Base-by-base conservation (phyloP, 495 filamentous ascomycete species). In the Staphylotrichum longicolle region DNA sequence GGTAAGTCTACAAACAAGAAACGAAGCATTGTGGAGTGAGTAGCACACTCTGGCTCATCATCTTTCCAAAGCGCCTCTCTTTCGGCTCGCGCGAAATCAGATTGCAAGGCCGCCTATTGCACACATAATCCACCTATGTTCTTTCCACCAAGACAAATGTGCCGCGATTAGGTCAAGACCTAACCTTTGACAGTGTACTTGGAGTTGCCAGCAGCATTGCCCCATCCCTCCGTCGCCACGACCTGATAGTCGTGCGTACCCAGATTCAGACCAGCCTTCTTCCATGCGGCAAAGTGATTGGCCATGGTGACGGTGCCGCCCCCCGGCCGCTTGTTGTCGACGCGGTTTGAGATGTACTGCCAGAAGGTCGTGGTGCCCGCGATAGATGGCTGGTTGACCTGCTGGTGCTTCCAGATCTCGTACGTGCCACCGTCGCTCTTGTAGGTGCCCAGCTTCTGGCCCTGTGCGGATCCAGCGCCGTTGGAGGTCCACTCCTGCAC, bases 281-380 rank as follows among this genome's bases (percentile, higher is more conserved):
- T 64, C 85, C 84, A 87, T 2, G 80, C 83, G 60, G 81, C 77
- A 66, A 88, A 86, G 68, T 86, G 83, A 66, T 83, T 83, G 7
- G 67, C 67, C n/a, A 72, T 70, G 33, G 69, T 78, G 55, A 82
- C 71, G 51, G 72, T 76, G 41, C 78, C 78, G 20, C 71, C 64
- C 50, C 64, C 72, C 47, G 68, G 57, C 48, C 77, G 71, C 68
- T 77, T 76, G 50, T 77, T 75, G 55, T 68, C 63, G 14, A 44
- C 39, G 32, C 77, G 71, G 58, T 85, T 78, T 5, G 83, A 84
- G 78, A 82, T 85, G 73, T 76, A 87, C 75, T 88, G 85, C 58
- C 74, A 70, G 67, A 87, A 87, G 52, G 81, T 87, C 5, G 75
- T 65, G 14, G 82, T 85, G 15, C 84, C 84, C 3, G 74, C 58